These are phyloP conservation scores for Petrea volubilis DNA, from an alignment of 257 asterid genomes.

Conservation along the genomic window DNA sequence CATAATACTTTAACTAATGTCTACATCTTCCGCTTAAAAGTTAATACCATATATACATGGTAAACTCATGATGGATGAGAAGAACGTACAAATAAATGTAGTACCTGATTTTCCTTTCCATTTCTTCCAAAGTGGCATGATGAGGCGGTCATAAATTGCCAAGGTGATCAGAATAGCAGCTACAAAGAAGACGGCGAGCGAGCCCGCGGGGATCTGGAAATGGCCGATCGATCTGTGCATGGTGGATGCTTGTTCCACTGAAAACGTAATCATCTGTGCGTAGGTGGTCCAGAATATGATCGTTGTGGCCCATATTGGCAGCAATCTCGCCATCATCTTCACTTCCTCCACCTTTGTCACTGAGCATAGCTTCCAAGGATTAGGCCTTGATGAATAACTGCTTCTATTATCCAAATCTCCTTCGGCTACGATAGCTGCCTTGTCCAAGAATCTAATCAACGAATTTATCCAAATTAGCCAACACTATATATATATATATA, in stretches of 20 bases:
- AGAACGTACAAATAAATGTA: no score
- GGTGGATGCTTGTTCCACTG: conserved; percentile 89
- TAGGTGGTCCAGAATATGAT: conserved; percentile 92
- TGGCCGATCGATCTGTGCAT: conserved; percentile 65
- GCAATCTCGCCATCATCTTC: conserved; percentile 76
- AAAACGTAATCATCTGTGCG: conserved; percentile 94
- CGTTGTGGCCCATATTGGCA: conserved; percentile 96
- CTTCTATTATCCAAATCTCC: conserved; percentile 45
- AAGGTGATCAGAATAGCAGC: conserved; percentile 70
- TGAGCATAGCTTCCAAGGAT: conserved; percentile 90
- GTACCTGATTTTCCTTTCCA: conserved; percentile 82
- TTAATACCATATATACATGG: no score
- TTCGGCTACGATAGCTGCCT: conserved; percentile 74
- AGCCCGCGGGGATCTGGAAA: conserved; percentile 87
- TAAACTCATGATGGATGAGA: no score
- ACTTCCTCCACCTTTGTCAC: conserved; percentile 89
- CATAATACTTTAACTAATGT: no score
- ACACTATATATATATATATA: background rate
- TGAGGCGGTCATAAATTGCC: conserved; percentile 65
- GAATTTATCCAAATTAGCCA: background rate
- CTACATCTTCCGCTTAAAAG: no score
- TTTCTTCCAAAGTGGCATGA: conserved; percentile 83
- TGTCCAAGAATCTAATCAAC: conserved; percentile 67
- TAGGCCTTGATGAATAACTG: conserved; percentile 31
- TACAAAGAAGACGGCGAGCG: conserved; percentile 87